A percentile compares a stretch with the other conserved stretches of the same genome.
Conservation (phyloP, 495 filamentous ascomycete species). For the Aspergillus nidulans region DNA sequence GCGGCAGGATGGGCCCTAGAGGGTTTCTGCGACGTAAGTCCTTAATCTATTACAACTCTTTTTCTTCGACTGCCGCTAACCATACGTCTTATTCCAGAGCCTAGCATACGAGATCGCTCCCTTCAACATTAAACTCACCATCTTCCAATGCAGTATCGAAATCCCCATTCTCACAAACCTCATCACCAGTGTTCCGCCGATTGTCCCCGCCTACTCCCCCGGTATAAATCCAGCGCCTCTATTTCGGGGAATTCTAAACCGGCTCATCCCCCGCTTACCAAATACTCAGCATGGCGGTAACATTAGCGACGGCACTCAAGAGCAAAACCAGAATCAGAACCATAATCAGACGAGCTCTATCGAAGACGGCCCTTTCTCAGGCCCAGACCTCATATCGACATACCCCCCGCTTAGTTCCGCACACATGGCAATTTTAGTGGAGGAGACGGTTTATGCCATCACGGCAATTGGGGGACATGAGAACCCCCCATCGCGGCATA, state of each 20-base stretch:
- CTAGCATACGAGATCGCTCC: constrained; percentile 95
- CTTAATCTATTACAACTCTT: neutral
- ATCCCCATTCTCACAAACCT: constrained; percentile 79
- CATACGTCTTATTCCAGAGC: constrained; percentile 43
- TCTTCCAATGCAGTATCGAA: constrained; percentile 86
- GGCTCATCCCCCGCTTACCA: constrained; percentile 58
- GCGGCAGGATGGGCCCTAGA: constrained; percentile 93
- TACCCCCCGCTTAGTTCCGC: constrained; percentile 64
- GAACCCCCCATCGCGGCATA: constrained; percentile 90
- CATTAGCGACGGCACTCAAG: constrained; percentile 22
- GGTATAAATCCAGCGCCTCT: constrained; percentile 73
- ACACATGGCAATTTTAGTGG: constrained; percentile 63
- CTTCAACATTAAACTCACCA: constrained; percentile 93
- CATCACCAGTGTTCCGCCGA: constrained; percentile 75
- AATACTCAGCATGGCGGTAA: constrained; percentile 15
- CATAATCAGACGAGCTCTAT: constrained; percentile 25
- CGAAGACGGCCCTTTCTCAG: constrained; percentile 40
- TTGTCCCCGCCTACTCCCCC: constrained; percentile 65
- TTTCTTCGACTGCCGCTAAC: constrained; percentile 8
- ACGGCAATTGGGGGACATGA: constrained; percentile 90
- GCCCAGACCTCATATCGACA: constrained; percentile 58
- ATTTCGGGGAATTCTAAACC: constrained; percentile 73
- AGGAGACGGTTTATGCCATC: constrained; percentile 89
- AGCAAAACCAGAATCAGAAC: constrained; percentile 22
- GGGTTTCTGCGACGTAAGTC: constrained; percentile 83